Evolutionary conservation across 2,329 filamentous ascomycete species (phyloP), one percentile per base, ranked within the genome.

Genomic region (Botrytis pseudocinerea): DNA sequence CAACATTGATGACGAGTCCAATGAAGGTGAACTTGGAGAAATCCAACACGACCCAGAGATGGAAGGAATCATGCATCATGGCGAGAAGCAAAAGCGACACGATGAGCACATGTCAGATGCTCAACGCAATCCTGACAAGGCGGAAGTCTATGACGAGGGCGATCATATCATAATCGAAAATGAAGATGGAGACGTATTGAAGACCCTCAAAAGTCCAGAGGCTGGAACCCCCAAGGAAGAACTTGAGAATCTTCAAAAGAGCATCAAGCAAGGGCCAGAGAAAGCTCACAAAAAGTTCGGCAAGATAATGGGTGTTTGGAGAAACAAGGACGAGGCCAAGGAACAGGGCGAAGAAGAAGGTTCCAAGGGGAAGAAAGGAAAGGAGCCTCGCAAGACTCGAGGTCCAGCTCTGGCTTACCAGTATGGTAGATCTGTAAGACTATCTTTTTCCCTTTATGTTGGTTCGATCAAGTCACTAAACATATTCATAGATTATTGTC

Each of bases 381-480:
- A 82, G 63, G 78, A 81, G 61, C 80, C 81, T 57, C 83, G 85
- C 54, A 86, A 88, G 70, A 87, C 85, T 76, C 87, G 90, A 76
- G 92, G 92, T 72, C 92, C 93, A 20, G 93, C 93, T n/a, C 85
- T 91, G 65, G 93, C 93, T 8, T 97, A 95, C 80, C 93, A 95
- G 77, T 95, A 94, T 79, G 93, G 93, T 75, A 95, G 93, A 80
- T 95, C 88, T 61, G 89, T 90, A 85, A 81, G 87, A 81, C 51
- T 32, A 10, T 63, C 32, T 6, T 40, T 44, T 32, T 10, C 22
- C 32, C 69, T 18, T 70, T 40, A 4, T 0, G 10, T n/a, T 28
- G 57, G 10, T 59, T 6, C 32, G 22, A 20, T 32, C 35, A 22
- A 14, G 22, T 57, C 59, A 59, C 77, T 79, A 75, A 75, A 78